A percentile compares a stretch with the other conserved stretches of the same genome.
Evolutionary conservation across 192 early-diverging fungal species (phyloP).

Genomic region (Gigaspora rosea): DNA sequence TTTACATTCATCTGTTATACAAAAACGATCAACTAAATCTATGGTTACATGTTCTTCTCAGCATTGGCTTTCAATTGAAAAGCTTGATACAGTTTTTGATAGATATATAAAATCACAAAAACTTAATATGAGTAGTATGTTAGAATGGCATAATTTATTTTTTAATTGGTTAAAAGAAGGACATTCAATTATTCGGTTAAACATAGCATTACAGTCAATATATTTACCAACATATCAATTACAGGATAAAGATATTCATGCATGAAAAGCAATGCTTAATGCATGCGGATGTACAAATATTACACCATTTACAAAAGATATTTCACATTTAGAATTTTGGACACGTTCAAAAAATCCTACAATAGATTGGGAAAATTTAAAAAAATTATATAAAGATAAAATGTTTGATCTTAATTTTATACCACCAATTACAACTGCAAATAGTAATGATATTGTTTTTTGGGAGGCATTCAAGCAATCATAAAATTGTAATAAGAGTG

Average conservation of each 20-base stretch:
- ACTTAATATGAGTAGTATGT: background rate
- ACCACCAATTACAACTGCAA: background rate
- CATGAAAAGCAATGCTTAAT: conserved; percentile 1
- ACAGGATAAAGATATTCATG: conserved; percentile 1
- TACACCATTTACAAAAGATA: background rate
- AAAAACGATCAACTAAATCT: background rate
- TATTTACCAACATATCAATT: conserved; percentile 10
- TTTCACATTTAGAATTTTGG: conserved; percentile 1
- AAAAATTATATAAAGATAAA: conserved; percentile 10
- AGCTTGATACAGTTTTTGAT: background rate
- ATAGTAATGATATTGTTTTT: background rate
- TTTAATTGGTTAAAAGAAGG: background rate
- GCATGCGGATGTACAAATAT: conserved; percentile 1
- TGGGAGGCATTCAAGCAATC: background rate
- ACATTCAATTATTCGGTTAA: background rate
- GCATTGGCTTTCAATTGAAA: background rate
- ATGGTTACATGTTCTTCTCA: no score
- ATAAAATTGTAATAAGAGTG: background rate
- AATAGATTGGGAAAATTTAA: background rate
- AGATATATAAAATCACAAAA: background rate
- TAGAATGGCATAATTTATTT: conserved; percentile 3
- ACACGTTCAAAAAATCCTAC: background rate
- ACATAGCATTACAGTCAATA: background rate
- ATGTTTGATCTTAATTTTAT: background rate
- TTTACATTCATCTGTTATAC: background rate